Percentiles rank a stretch among this genome's conserved stretches.
phyloP scores from a whole-genome alignment of 1,284 basidiomycete species.

The Cryptococcus floricola region DNA sequence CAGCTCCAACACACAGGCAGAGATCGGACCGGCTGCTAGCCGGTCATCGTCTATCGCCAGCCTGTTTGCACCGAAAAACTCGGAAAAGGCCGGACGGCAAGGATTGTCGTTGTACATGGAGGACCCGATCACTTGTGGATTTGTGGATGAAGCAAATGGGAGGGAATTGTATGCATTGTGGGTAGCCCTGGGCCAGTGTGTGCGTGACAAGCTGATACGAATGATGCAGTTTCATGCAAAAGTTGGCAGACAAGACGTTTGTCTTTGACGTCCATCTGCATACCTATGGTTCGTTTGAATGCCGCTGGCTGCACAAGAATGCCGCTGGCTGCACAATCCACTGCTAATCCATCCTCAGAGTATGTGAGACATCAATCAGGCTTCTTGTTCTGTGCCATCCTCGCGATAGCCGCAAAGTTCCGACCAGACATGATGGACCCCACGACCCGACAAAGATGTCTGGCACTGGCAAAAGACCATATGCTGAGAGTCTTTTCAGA shows the following conservation, averaged over 20 bases:
- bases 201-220: no score
- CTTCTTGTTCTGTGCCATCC: constrained; percentile 11
- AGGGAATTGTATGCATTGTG: constrained; percentile 3
- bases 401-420: constrained; percentile 10
- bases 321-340: no score
- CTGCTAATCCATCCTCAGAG: not conserved
- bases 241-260: constrained; percentile 4
- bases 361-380: constrained; percentile 4
- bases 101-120: constrained; percentile 5
- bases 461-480: constrained; percentile 10
- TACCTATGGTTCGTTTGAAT: constrained; percentile 3
- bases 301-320: not conserved
- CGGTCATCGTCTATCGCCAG: constrained; percentile 10
- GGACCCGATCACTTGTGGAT: constrained; percentile 12
- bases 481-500: constrained; percentile 8
- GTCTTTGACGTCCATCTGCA: constrained; percentile 7
- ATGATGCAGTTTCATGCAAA: constrained; percentile 5
- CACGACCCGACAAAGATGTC: constrained; percentile 4
- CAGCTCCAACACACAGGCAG: constrained; percentile 1
- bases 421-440: not conserved
- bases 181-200: not conserved
- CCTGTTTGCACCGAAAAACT: constrained; percentile 3
- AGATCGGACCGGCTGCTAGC: constrained; percentile 7
- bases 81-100: not conserved
- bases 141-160: constrained; percentile 4